Conservation (phyloP, 2,329 filamentous ascomycete genomes). For the Calonectria ilicicola region DNA sequence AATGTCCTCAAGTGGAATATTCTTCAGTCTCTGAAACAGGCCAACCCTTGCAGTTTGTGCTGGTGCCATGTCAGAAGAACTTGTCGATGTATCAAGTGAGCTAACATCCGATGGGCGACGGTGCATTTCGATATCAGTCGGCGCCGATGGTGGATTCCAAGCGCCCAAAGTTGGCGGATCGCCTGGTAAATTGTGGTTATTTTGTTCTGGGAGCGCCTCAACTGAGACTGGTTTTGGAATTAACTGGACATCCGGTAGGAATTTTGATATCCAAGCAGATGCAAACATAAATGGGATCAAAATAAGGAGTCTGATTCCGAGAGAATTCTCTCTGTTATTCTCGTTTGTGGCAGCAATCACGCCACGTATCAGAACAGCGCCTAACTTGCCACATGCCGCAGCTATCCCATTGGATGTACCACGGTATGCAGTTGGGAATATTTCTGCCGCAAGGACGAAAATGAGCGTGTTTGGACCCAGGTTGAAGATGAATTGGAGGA, state of each 20-base stretch:
- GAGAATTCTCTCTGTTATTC: background rate
- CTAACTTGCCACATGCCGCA: constrained; percentile 46
- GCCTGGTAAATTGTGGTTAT: background rate
- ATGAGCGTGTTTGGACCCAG: constrained; percentile 46
- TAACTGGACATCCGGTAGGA: background rate
- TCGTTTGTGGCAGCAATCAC: background rate
- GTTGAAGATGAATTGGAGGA: constrained; percentile 41
- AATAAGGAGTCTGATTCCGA: background rate
- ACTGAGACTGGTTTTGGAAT: background rate
- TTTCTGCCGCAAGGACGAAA: constrained; percentile 47
- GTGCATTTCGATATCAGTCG: background rate
- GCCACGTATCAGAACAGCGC: constrained; percentile 41
- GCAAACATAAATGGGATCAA: background rate
- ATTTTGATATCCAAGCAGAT: background rate
- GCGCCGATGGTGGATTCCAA: background rate
- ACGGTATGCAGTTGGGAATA: constrained; percentile 46
- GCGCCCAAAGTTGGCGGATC: background rate
- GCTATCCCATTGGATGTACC: constrained; percentile 47
- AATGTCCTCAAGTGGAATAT: constrained; percentile 1
- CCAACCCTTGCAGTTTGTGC: background rate
- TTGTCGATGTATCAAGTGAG: background rate
- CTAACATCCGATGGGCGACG: background rate
- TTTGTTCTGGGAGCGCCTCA: background rate
- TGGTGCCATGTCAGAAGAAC: background rate
- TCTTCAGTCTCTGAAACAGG: background rate